Evolutionary conservation across 2,329 filamentous ascomycete genomes (phyloP), one percentile per base, ranked within the genome.

Genomic region (Corynespora cassiicola): DNA sequence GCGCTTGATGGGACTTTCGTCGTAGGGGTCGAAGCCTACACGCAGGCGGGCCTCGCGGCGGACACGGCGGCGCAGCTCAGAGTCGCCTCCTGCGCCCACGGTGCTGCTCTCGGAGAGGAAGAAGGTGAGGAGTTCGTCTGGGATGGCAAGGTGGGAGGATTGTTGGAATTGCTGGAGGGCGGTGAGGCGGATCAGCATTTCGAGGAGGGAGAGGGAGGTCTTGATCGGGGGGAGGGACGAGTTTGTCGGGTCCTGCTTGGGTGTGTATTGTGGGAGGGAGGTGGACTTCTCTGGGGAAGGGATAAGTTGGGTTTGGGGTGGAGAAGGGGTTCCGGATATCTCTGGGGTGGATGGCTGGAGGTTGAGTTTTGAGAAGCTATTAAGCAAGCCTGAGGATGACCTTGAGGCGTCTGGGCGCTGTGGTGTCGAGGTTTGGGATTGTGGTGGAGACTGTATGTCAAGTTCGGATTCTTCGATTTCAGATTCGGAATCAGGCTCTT

Each of bases 131-230:
- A 96, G 82, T 55, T 96, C 88, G 62, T 96, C 91, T 1, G 88
- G 88, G 45, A 95, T 94, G 6, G 89, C 82, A n/a, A 96, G 79
- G 57, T 96, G 90, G 0, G 88, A 90, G 25, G 83, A 80, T 74
- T 96, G 91, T 63, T 95, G 88, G 66, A 94, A 95, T 72, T 96
- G 90, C 63, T 96, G 91, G 10, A 96, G 80, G 15, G 90, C 89
- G 4, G 87, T 85, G 30, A 96, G 79, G 26, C 92, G 88, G 30
- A 96, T 81, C 20, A 96, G 76, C 75, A 92, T 94, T 67, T 96
- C 91, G 36, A 96, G 80, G 7, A 96, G 80, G 1, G 91, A 96
- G 5, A 89, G 75, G 0, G 82, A 87, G 1, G 84, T 85, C 36
- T 80, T 81, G 52, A 87, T 80, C 19, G 77, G 45, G 54, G 49